A percentile compares a stretch with the other conserved stretches of the same genome.
These are phyloP conservation scores for Pythium scleroteichum DNA, from an alignment of 352 stramenopile species.

Conservation along the genomic window DNA sequence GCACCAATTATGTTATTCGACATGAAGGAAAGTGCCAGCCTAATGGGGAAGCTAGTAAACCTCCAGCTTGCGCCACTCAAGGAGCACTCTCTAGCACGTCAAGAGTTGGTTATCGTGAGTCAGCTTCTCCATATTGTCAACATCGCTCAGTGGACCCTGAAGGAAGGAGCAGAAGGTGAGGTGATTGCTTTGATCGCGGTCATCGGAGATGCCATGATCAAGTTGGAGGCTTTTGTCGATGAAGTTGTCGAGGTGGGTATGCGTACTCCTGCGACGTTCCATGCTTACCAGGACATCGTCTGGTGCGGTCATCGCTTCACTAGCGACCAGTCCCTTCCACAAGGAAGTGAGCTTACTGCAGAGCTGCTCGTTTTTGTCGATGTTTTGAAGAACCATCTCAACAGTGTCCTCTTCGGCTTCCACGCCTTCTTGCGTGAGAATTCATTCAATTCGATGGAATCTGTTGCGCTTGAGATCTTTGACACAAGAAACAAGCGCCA, in stretches of 20 bases:
- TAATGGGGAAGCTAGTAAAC: conserved; percentile 70
- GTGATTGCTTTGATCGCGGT: conserved; percentile 13
- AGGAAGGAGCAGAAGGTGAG: background rate
- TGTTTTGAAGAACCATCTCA: conserved; percentile 66
- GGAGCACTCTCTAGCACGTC: conserved; percentile 63
- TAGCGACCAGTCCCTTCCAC: conserved; percentile 1
- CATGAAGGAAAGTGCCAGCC: conserved; percentile 64
- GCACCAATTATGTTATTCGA: conserved; percentile 82
- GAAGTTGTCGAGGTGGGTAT: conserved; percentile 51
- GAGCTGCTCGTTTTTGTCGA: conserved; percentile 55
- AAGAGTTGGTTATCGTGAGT: conserved; percentile 64
- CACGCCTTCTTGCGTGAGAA: conserved; percentile 79
- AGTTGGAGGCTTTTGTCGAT: conserved; percentile 59
- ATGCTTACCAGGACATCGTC: conserved; percentile 85
- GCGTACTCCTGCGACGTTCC: conserved; percentile 62
- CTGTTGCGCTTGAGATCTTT: conserved; percentile 73
- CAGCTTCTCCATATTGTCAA: conserved; percentile 65
- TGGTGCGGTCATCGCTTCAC: conserved; percentile 66
- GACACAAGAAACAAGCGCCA: conserved; percentile 64
- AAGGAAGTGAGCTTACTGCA: conserved; percentile 5
- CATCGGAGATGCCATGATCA: conserved; percentile 39
- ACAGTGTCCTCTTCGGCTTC: conserved; percentile 69
- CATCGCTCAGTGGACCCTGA: conserved; percentile 32
- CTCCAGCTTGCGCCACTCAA: conserved; percentile 80
- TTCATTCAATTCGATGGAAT: conserved; percentile 75